Conservation (phyloP, 2,329 filamentous ascomycete genomes). For the Pseudopithomyces chartarum region DNA sequence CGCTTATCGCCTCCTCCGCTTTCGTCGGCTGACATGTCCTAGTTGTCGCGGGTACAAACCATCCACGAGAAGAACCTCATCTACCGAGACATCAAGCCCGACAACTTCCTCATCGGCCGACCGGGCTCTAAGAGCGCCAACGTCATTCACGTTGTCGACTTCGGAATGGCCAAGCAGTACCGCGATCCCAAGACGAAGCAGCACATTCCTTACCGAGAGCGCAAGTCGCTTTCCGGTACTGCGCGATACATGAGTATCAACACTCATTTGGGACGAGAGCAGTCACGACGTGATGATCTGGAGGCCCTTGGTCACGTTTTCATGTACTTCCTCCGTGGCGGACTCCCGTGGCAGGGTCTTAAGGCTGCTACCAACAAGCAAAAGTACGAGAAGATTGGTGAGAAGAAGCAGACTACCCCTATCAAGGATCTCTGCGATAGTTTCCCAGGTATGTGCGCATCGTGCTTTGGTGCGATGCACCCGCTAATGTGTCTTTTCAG, state of each 20-base stretch:
- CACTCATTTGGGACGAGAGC: conserved; percentile 93
- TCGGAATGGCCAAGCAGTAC: conserved; percentile 99
- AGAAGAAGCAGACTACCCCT: conserved; percentile 98
- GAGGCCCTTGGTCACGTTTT: conserved; percentile 79
- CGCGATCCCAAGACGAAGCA: conserved; percentile 98
- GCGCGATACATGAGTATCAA: conserved; percentile 99
- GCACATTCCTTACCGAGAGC: conserved; percentile 95
- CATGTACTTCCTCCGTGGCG: conserved; percentile 71
- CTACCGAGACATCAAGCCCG: conserved; percentile 98
- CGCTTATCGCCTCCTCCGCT: neutral
- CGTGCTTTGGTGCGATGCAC: neutral
- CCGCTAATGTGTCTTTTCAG: conserved; percentile 50
- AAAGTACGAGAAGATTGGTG: conserved; percentile 99
- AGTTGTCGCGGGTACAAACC: conserved; percentile 87
- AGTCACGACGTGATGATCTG: conserved; percentile 93
- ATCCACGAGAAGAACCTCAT: conserved; percentile 99
- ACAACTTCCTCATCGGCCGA: conserved; percentile 97
- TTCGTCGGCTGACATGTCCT: conserved; percentile 17
- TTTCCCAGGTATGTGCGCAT: conserved; percentile 69
- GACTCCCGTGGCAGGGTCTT: conserved; percentile 70
- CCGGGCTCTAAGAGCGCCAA: conserved; percentile 93
- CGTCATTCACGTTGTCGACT: conserved; percentile 98
- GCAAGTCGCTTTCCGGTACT: conserved; percentile 95
- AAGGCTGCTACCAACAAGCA: conserved; percentile 82
- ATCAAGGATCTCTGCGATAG: conserved; percentile 97